Base-by-base conservation (phyloP, 2,329 filamentous ascomycete genomes). In the Beauveria rudraprayagi region DNA sequence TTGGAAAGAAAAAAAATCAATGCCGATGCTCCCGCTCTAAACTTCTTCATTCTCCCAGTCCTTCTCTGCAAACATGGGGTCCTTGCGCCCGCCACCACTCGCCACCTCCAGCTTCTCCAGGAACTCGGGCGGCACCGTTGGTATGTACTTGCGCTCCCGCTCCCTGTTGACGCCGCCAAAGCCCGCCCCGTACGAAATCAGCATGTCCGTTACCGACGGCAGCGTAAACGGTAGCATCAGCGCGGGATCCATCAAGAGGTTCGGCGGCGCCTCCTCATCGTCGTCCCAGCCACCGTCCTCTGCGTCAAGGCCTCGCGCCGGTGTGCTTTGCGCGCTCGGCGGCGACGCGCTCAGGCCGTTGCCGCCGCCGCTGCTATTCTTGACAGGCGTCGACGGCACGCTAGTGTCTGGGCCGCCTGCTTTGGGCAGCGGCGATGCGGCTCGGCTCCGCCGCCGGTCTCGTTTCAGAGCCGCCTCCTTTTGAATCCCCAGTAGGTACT, bases 171-270 rank as follows among this genome's bases (percentile, higher is more conserved):
- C 79, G 0, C 94, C 94, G 5, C 94, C 94, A 69, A 97, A 94
- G 0, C 94, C 94, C 14, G 94, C 92, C 0, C 94, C 94, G 69
- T 95, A 99, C 66, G 88, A 93, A 53, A 99, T 85, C 53, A 97
- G 82, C 94, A 99, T 99, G 73, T 99, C 94, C 28, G 92, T 97
- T 61, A 91, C 94, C 1, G 93, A 96, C 1, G 94, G 94, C 30
- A 99, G 79, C n/a, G 89, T 89, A 72, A 99, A 99, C 0, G 94
- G 94, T 28, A 99, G 82, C 83, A 97, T 96, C 63, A 96, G 79
- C 2, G 92, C 90, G 3, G 93, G 91, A 69, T 97, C 92, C 58
- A 97, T 76, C 48, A 97, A 84, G 41, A 97, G 80, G 63, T 90
- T 83, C 66, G 90, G 85, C 0, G 89, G 88, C 16, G 86, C 79